Evolutionary conservation across 495 filamentous ascomycete species (phyloP).

Genomic region (Recurvomyces mirabilis): DNA sequence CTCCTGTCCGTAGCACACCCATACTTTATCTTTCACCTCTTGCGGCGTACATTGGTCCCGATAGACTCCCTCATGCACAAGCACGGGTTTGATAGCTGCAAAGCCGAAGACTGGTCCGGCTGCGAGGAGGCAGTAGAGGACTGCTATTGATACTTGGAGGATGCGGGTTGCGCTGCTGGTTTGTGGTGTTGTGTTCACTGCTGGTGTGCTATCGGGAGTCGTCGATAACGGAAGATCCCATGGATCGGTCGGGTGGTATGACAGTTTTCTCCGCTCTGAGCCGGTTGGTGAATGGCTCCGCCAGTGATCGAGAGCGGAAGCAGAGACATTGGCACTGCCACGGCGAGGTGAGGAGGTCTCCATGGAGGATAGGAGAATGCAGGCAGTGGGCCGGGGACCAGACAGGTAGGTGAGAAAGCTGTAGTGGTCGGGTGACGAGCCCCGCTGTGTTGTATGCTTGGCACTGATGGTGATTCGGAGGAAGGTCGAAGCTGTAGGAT

Average conservation of each 20-base stretch:
- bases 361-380: neutral
- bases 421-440: no score
- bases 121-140: conserved; percentile 71
- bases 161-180: conserved; percentile 35
- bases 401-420: no score
- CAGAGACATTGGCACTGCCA: neutral
- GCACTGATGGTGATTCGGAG: no score
- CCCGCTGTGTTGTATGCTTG: no score
- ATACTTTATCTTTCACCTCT: conserved; percentile 48
- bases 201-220: no score
- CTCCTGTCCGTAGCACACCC: conserved; percentile 62
- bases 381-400: no score
- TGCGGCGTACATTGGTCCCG: conserved; percentile 46
- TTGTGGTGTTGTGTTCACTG: conserved; percentile 20
- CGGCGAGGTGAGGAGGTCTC: neutral
- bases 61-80: conserved; percentile 69
- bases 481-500: no score
- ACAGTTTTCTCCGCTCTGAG: conserved; percentile 29
- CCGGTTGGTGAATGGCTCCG: conserved; percentile 14
- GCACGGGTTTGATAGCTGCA: conserved; percentile 71
- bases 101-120: conserved; percentile 76
- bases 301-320: neutral
- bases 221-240: no score
- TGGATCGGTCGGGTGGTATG: conserved; percentile 32
- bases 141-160: conserved; percentile 53